Percentiles rank a stretch among this genome's conserved stretches.
Evolutionary conservation across 768 basidiomycete genomes (phyloP).

Genomic region (Naganishia onofrii): DNA sequence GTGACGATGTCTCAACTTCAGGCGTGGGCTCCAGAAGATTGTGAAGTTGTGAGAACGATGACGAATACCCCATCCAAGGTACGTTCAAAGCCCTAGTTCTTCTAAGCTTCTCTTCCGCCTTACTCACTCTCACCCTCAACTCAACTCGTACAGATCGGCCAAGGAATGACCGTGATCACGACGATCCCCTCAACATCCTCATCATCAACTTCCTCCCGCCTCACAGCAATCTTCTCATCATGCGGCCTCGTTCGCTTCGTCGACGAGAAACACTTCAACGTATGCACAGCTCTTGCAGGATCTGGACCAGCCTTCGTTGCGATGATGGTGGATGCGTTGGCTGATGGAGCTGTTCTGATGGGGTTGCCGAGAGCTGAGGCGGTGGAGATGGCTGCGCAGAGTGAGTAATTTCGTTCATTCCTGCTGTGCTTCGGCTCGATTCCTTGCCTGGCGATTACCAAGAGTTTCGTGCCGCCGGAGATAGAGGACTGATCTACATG

Average conservation of each 20-base stretch:
- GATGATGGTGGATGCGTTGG: slow-evolving; percentile 96
- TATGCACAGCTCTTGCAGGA: slow-evolving; percentile 92
- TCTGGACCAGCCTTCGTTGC: slow-evolving; percentile 97
- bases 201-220: slow-evolving; percentile 65
- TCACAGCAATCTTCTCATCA: slow-evolving; percentile 91
- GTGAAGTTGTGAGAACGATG: slow-evolving; percentile 74
- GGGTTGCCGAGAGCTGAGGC: slow-evolving; percentile 91
- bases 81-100: too few species aligned
- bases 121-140: too few species aligned
- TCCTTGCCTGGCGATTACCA: too few species aligned
- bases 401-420: slow-evolving; percentile 56
- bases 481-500: background rate
- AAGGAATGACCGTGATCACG: slow-evolving; percentile 96
- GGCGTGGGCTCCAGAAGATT: slow-evolving; percentile 66
- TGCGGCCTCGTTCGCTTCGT: slow-evolving; percentile 94
- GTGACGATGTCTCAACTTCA: slow-evolving; percentile 80
- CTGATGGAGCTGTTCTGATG: slow-evolving; percentile 99
- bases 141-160: slow-evolving; percentile 98
- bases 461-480: too few species aligned
- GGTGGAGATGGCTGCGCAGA: slow-evolving; percentile 90
- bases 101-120: too few species aligned
- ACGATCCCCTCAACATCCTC: slow-evolving; percentile 61
- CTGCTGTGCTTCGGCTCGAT: background rate
- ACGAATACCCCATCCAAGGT: slow-evolving; percentile 97
- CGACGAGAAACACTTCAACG: slow-evolving; percentile 98